Conservation (phyloP, 2,329 filamentous ascomycete genomes). For the Gremmenia infestans region DNA sequence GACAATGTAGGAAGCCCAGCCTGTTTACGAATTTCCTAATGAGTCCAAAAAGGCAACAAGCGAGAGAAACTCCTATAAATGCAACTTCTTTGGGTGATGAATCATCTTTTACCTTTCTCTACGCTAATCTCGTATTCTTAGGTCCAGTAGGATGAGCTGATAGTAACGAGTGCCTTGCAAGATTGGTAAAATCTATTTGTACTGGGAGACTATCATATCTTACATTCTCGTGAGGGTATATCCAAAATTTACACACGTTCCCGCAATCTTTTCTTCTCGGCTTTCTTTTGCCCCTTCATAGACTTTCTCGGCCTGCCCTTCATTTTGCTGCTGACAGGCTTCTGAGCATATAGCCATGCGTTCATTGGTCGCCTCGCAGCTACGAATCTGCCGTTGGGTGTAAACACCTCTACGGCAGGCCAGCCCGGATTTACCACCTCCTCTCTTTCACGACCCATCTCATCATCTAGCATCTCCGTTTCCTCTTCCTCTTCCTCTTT, state of each 20-base stretch:
- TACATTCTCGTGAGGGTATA: not conserved
- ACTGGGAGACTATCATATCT: not conserved
- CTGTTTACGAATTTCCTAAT: too few relatives aligned
- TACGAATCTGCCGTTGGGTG: constrained; percentile 77
- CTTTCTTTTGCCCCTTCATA: constrained; percentile 61
- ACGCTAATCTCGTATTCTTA: too few relatives aligned
- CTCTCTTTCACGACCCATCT: constrained; percentile 8
- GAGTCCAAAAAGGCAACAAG: too few relatives aligned
- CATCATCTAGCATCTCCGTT: constrained; percentile 9
- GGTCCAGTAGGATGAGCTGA: not conserved
- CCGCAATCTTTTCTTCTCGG: constrained; percentile 25
- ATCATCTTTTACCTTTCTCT: too few relatives aligned
- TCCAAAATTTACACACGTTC: constrained; percentile 1
- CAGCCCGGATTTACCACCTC: constrained; percentile 37
- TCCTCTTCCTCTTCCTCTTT: not conserved
- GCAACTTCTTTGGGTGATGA: too few relatives aligned
- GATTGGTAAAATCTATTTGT: too few relatives aligned
- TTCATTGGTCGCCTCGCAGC: constrained; percentile 63
- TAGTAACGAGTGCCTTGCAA: not conserved
- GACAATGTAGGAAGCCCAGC: too few relatives aligned
- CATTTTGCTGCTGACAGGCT: constrained; percentile 44
- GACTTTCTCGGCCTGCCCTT: constrained; percentile 58
- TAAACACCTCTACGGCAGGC: constrained; percentile 79
- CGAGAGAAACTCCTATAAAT: too few relatives aligned
- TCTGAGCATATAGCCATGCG: constrained; percentile 59